Evolutionary conservation across 768 basidiomycete species (phyloP), one percentile per base, ranked within the genome.

Genomic region (Rhodotorula kratochvilovae): DNA sequence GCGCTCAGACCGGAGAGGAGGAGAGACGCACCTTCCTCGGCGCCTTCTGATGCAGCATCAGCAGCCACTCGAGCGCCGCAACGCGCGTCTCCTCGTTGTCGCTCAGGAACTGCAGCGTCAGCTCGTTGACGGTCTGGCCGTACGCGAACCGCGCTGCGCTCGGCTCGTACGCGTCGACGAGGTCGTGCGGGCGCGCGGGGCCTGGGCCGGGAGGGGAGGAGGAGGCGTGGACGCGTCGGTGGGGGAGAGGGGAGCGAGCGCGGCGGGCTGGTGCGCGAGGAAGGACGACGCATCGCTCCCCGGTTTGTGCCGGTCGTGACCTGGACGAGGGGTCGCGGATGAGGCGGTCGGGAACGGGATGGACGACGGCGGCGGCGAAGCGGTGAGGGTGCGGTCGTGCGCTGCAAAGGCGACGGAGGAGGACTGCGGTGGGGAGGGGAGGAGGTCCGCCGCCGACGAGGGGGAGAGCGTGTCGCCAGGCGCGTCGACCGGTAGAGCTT

Each of bases 31-130:
- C 93, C 87, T 95, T 95, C 81, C 89, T 91, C 0, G 96, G 96
- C 21, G 93, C 92, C 78, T 98, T 97, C 79, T 94, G 90, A 81
- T 99, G 96, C 62, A 99, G 82, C 96, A 99, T 99, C 67, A 96
- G 88, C 50, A 99, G 83, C 96, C 96, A 99, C 81, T 95, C 94
- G 76, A 99, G 80, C 5, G 95, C 93, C 36, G 93, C 92, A 11
- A 98, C 91, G 60, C 94, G 84, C 0, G 96, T 98, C 78, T 97
- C 93, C 79, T 96, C 95, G 76, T 91, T 92, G 81, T 99, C 95
- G 80, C 90, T 93, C 81, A 97, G 79, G 79, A 99, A 94, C 76
- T 96, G 93, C 61, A 96, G 83, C 8, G 92, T 96, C 73, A 99
- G 81, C 61, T 90, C 91, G 77, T 90, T 91, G 62, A 99, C 95